Base-by-base conservation (phyloP, 1,284 basidiomycete genomes). In the Ceratobasidium sp. region DNA sequence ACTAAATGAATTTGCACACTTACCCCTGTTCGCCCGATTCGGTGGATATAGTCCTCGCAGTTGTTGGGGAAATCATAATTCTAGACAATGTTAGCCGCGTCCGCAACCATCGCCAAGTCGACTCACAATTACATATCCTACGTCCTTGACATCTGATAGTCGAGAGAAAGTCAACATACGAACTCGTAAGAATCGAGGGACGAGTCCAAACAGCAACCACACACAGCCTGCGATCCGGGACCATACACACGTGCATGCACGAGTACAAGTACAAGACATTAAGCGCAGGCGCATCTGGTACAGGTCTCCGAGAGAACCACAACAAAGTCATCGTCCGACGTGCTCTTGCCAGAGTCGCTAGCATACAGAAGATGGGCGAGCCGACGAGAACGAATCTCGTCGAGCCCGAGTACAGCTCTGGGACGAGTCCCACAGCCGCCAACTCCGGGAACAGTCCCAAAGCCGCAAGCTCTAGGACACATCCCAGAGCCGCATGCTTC, bases 41-140 rank as follows among this genome's bases (percentile, higher is more conserved):
- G 92, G 79, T 96, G 93, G 68, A 95, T 92, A 78, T 94, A 94
- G 79, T 96, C 93, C 82, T 96, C 94, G 75, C 92, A 94, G 77
- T 95, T 95, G 81, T 96, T 97, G 3, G 96, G 94, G 85, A 97
- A 98, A 79, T 97, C 95, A 80, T 94, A 96, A 83, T 95, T 95
- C 91, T 93, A 73, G 42, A 77, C 75, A 72, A 15, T 58, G 64
- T 79, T 55, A 81, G 75, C 60, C 71, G 47, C 58, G 70, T 68
- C 58, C 70, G 32, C 38, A 38, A 52, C 15, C n/a, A 50, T 20
- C 27, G 34, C 32, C 40, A 50, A 53, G 45, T 68, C 65, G 55
- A 86, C 92, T 80, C 76, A 94, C 93, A 75, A 93, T 90, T 72
- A 93, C 93, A 80, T 93, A 95, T 73, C 91, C 89, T 75, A 96